These are phyloP conservation scores for Fonsecaea nubica DNA, from an alignment of 2,329 filamentous ascomycete genomes.

Conservation along the genomic window DNA sequence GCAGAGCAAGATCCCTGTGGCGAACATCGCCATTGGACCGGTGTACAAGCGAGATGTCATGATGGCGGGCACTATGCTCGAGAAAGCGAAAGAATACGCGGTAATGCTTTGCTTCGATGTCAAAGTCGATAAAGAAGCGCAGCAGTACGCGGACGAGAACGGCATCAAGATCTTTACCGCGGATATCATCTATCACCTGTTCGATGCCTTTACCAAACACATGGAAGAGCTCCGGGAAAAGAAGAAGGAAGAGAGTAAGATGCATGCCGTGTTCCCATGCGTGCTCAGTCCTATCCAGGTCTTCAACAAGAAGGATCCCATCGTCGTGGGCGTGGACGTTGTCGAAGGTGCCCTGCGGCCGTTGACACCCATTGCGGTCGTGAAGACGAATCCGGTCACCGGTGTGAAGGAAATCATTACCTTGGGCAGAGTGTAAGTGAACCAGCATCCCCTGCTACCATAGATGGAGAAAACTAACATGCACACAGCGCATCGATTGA, in stretches of 20 bases:
- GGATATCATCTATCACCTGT: constrained; percentile 98
- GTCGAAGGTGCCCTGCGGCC: constrained; percentile 85
- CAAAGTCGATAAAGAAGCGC: constrained; percentile 97
- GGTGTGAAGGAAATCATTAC: constrained; percentile 82
- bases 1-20: constrained; percentile 94
- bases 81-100: constrained; percentile 93
- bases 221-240: constrained; percentile 85
- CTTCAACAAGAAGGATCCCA: constrained; percentile 97
- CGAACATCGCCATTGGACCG: constrained; percentile 95
- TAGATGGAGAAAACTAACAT: constrained; percentile 38
- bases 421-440: constrained; percentile 88
- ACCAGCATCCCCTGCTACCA: background rate
- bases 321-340: constrained; percentile 94
- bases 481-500: constrained; percentile 83
- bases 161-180: constrained; percentile 98
- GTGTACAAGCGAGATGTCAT: constrained; percentile 98
- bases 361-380: constrained; percentile 86
- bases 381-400: constrained; percentile 81
- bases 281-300: constrained; percentile 87
- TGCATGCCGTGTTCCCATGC: constrained; percentile 95
- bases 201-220: constrained; percentile 94
- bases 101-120: constrained; percentile 99
- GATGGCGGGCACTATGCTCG: constrained; percentile 90
- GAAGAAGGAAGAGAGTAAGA: constrained; percentile 95
- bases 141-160: constrained; percentile 86